Percentiles rank a stretch among this genome's conserved stretches.
Evolutionary conservation across 2,329 filamentous ascomycete genomes (phyloP).

Genomic region (Trichoderma aggressivum): DNA sequence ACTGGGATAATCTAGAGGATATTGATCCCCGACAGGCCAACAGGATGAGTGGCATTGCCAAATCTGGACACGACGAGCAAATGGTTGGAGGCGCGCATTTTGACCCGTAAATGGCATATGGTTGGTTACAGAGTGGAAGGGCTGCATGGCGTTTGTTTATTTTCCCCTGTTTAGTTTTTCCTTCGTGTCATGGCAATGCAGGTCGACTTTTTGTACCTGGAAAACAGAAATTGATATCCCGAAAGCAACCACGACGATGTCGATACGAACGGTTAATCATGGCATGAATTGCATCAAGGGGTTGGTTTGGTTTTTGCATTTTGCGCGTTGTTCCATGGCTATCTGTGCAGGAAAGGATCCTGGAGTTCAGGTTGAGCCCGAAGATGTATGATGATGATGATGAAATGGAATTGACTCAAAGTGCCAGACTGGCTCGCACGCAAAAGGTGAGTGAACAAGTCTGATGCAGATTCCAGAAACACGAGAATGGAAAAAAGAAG

Average conservation of each 20-base stretch:
- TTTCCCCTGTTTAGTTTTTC: slow-evolving; percentile 24
- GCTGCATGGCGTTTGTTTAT: slow-evolving; percentile 16
- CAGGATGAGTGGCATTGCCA: slow-evolving; percentile 63
- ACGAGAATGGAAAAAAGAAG: neutral
- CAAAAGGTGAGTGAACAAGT: neutral
- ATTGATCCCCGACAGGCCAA: slow-evolving; percentile 50
- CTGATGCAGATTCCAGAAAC: slow-evolving; percentile 5
- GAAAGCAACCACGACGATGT: slow-evolving; percentile 18
- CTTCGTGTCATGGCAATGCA: slow-evolving; percentile 23
- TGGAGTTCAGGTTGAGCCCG: slow-evolving; percentile 23
- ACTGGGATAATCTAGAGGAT: slow-evolving; percentile 59
- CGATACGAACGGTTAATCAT: slow-evolving; percentile 31
- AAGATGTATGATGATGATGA: slow-evolving; percentile 12
- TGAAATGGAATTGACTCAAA: slow-evolving; percentile 17
- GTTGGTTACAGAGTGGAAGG: neutral
- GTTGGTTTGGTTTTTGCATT: slow-evolving; percentile 33
- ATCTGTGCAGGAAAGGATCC: slow-evolving; percentile 20
- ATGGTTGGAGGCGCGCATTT: slow-evolving; percentile 63
- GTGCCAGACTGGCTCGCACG: slow-evolving; percentile 2
- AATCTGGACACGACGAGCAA: slow-evolving; percentile 57
- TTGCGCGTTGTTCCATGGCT: slow-evolving; percentile 23
- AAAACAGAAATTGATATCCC: slow-evolving; percentile 28
- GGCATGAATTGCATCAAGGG: slow-evolving; percentile 39
- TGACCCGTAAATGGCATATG: slow-evolving; percentile 49
- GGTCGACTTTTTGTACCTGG: slow-evolving; percentile 27